Evolutionary conservation across 2,329 filamentous ascomycete species (phyloP).

Genomic region (Penicillium sumatraense): DNA sequence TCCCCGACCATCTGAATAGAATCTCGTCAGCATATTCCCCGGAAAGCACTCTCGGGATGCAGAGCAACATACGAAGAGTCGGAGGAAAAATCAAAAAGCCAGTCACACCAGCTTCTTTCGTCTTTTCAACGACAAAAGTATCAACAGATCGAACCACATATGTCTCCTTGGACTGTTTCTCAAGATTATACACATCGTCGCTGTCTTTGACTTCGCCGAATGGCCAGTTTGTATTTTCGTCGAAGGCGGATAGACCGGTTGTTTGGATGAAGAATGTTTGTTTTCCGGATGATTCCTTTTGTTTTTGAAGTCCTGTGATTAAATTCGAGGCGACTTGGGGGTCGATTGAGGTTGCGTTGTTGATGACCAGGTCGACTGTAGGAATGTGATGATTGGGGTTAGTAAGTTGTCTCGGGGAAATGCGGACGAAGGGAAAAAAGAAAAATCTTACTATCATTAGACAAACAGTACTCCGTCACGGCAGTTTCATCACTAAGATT

Average conservation of each 20-base stretch:
- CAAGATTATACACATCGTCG: slow-evolving; percentile 1
- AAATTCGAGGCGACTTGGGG: background rate
- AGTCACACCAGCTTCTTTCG: slow-evolving; percentile 1
- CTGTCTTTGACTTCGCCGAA: slow-evolving; percentile 2
- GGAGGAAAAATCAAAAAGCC: slow-evolving; percentile 8
- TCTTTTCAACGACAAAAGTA: slow-evolving; percentile 8
- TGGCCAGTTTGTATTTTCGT: slow-evolving; percentile 2
- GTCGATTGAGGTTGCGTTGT: slow-evolving; percentile 3
- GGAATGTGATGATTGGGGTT: background rate
- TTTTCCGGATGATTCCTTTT: background rate
- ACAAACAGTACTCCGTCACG: background rate
- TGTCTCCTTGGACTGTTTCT: slow-evolving; percentile 8
- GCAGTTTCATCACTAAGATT: background rate
- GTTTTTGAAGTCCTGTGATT: background rate
- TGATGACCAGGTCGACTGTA: slow-evolving; percentile 1
- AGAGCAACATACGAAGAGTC: slow-evolving; percentile 4
- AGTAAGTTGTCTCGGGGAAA: no score
- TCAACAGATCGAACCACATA: slow-evolving; percentile 12
- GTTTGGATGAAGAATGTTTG: background rate
- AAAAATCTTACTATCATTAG: slow-evolving; percentile 4
- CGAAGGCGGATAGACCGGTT: background rate
- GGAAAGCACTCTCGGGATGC: no score
- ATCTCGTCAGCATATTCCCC: background rate
- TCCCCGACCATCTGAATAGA: slow-evolving; percentile 5
- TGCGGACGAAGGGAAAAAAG: no score